A percentile compares a stretch with the other conserved stretches of the same genome.
phyloP scores from a whole-genome alignment of 345 rosid species.

The Gossypium herbaceum region DNA sequence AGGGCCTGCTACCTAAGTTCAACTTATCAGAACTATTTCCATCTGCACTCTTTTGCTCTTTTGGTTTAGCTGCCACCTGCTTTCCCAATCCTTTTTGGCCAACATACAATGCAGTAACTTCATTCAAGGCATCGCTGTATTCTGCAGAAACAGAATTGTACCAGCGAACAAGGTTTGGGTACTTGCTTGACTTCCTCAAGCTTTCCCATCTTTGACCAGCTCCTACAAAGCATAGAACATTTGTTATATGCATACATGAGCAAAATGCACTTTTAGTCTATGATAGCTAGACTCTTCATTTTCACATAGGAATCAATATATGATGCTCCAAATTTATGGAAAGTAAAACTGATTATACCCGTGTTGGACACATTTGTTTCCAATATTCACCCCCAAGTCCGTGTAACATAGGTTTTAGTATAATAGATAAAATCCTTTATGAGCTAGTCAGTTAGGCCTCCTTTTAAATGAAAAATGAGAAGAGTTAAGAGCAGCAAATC shows the following conservation, averaged over 20 bases:
- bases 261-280: constrained; percentile 23
- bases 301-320: no score
- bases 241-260: neutral
- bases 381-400: no score
- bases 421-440: neutral
- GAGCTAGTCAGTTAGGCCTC: neutral
- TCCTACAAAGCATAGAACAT: constrained; percentile 37
- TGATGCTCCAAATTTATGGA: no score
- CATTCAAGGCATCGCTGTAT: constrained; percentile 47
- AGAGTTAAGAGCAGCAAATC: neutral
- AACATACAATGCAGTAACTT: constrained; percentile 44
- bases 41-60: constrained; percentile 41
- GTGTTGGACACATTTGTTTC: no score
- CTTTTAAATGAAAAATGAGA: neutral
- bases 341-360: no score
- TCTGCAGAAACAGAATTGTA: constrained; percentile 67
- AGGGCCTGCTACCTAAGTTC: constrained; percentile 37
- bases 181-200: constrained; percentile 87
- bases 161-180: constrained; percentile 75
- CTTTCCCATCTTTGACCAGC: constrained; percentile 89
- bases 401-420: neutral
- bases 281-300: neutral
- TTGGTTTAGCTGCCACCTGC: constrained; percentile 37
- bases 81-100: constrained; percentile 60
- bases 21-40: constrained; percentile 52